Evolutionary conservation across 1,139 yeast species (phyloP).

Genomic region (Yamadazyma triangularis): DNA sequence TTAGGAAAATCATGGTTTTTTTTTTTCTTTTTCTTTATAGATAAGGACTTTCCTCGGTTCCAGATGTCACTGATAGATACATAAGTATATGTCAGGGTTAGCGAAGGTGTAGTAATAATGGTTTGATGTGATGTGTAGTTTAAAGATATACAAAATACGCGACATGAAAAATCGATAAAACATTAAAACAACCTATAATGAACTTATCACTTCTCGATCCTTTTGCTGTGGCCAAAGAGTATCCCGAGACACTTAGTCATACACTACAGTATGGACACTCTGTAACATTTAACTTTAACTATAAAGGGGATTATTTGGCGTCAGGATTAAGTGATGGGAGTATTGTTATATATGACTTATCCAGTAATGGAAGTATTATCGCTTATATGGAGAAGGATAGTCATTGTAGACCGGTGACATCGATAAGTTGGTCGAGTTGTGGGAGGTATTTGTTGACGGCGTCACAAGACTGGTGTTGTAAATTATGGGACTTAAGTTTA

Average conservation of each 20-base stretch:
- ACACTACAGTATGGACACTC: conserved; percentile 69
- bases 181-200: too few relatives aligned
- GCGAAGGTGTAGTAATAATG: too few relatives aligned
- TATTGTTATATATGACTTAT: conserved; percentile 71
- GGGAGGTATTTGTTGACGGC: conserved; percentile 70
- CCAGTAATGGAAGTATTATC: conserved; percentile 50
- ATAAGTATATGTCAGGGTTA: too few relatives aligned
- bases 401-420: conserved; percentile 73
- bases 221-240: conserved; percentile 87
- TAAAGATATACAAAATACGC: too few relatives aligned
- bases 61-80: too few relatives aligned
- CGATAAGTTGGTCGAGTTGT: conserved; percentile 71
- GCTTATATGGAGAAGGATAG: conserved; percentile 49
- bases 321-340: conserved; percentile 81
- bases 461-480: conserved; percentile 79
- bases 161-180: too few relatives aligned
- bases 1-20: too few relatives aligned
- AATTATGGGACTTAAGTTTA: conserved; percentile 70
- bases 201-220: conserved; percentile 89
- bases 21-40: too few relatives aligned
- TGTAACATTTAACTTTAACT: conserved; percentile 66
- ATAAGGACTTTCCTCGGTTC: too few relatives aligned
- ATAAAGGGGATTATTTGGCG: conserved; percentile 84
- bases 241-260: conserved; percentile 75
- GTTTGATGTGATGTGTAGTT: too few relatives aligned